These are phyloP conservation scores for Dalechampia spathulata DNA, from an alignment of 441 rosid species.

Conservation along the genomic window DNA sequence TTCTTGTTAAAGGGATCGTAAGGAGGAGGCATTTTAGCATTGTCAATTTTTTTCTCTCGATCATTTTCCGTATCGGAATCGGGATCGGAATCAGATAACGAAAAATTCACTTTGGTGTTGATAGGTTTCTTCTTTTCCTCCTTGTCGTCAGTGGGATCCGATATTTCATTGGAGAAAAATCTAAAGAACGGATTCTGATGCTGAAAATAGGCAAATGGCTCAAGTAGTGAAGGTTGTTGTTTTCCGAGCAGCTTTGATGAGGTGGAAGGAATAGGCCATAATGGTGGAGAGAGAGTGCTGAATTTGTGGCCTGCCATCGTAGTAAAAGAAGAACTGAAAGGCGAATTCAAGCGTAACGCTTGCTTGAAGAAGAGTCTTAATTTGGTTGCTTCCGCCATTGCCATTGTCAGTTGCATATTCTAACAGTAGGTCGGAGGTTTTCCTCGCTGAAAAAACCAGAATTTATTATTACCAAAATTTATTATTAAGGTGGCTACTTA, in stretches of 20 bases:
- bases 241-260: no score
- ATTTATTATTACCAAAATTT: no score
- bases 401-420: neutral
- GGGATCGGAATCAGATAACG: slow-evolving; percentile 38
- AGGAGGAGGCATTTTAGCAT: slow-evolving; percentile 48
- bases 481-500: no score
- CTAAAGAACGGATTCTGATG: neutral
- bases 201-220: neutral
- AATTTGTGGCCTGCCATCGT: no score
- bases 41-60: slow-evolving; percentile 4
- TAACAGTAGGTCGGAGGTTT: no score
- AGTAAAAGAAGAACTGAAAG: no score
- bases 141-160: no score
- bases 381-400: neutral
- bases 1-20: slow-evolving; percentile 56
- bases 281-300: no score
- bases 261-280: no score
- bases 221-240: neutral
- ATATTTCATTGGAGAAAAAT: slow-evolving; percentile 18
- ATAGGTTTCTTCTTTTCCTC: slow-evolving; percentile 1
- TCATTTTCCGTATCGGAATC: slow-evolving; percentile 18
- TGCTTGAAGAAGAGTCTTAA: neutral
- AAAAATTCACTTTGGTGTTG: slow-evolving; percentile 62
- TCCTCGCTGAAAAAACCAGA: no score
- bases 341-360: neutral